Base-by-base conservation (phyloP, 805 yeast genomes). In the Candida nanaspora region DNA sequence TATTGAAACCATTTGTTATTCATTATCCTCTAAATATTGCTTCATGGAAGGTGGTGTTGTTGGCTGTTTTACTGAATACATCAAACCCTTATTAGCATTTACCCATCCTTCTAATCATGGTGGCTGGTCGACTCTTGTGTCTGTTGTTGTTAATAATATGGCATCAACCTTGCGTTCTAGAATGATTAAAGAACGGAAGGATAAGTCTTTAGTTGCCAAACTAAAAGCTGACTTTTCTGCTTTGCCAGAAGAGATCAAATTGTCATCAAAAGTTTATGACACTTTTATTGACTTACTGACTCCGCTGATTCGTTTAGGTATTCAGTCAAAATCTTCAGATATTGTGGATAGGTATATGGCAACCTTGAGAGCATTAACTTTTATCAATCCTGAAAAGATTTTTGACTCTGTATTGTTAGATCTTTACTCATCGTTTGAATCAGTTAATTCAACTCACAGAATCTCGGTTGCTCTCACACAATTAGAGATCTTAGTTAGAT, bases 61-160 rank as follows among this genome's bases (percentile, higher is more conserved):
- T 48, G 74, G 68, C 15, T 65, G 71, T 37, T 52, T 89, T 5
- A 65, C 66, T 19, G 69, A 77, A 0, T 63, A 85, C 22, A 50
- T 83, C n/a, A 78, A 78, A 40, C 78, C 95, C 0, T 66, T 88
- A 6, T 82, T 76, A 46, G 85, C 96, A 16, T 86, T 82, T 60
- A 80, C 80, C 3, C 97, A 93, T 58, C 98, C 98, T 6, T 88
- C 98, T 0, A 89, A 89, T 57, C 60, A 70, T n/a, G 98, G 96
- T 0, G 71, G 72, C n/a, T 89, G 98, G 97, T 74, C 95, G 0
- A 61, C 72, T 22, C 65, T 80, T 4, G 74, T 91, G 25, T 71
- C 94, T 1, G 76, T 76, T 42, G 71, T 85, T 22, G 65, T 84
- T n/a, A 70, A 73, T 45, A 72, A 78, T 34, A 62, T 86, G 39